These are phyloP conservation scores for Pterula multifida DNA, from an alignment of 1,284 basidiomycete genomes.

Conservation along the genomic window DNA sequence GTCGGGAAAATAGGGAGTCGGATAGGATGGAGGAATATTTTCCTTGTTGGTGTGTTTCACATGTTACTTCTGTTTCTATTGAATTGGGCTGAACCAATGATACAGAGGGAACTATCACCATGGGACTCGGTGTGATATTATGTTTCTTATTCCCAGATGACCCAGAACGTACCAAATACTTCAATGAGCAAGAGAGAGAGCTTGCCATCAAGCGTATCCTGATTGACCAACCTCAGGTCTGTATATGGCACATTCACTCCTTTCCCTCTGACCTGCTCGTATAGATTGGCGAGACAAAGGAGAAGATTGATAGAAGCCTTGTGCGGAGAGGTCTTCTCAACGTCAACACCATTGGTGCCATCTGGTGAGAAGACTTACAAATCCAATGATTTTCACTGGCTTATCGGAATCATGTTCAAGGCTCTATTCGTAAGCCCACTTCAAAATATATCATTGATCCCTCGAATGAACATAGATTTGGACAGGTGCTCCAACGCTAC, in stretches of 20 bases:
- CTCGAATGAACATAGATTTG: background rate
- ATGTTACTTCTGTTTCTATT: background rate
- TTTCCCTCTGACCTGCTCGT: background rate
- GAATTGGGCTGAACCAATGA: no score
- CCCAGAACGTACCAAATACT: background rate
- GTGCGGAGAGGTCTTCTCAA: background rate
- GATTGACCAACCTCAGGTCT: background rate
- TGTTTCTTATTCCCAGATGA: background rate
- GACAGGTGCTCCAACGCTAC: background rate
- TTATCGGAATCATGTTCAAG: background rate
- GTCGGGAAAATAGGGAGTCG: background rate
- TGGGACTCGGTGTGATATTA: background rate
- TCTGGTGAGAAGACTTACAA: background rate
- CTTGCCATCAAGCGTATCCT: background rate
- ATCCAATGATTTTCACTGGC: background rate
- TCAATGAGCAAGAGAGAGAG: background rate
- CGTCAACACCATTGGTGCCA: background rate
- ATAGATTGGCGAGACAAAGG: background rate
- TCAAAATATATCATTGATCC: background rate
- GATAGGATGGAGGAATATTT: background rate
- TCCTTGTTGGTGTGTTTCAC: background rate
- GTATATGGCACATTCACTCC: background rate
- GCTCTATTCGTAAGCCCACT: background rate
- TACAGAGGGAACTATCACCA: background rate
- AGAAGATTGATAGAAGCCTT: background rate